A percentile compares a stretch with the other conserved stretches of the same genome.
Conservation (phyloP, 305 asterid species). For the Caryopteris hybrid region DNA sequence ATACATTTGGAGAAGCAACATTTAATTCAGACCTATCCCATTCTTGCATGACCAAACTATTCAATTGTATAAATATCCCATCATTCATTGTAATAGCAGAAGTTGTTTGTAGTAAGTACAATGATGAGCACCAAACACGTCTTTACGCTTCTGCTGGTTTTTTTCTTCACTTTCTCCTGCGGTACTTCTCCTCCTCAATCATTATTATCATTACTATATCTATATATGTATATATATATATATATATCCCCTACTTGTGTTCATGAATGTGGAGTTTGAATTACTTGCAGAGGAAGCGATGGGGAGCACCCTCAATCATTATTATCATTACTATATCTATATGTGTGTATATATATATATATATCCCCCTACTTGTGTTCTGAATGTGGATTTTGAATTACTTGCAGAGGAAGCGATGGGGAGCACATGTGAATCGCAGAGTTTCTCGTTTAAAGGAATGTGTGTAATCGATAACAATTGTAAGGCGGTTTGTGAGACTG, state of each 20-base stretch:
- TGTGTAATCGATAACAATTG: constrained; percentile 31
- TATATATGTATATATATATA: too few relatives aligned
- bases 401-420: constrained; percentile 8
- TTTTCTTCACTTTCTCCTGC: neutral
- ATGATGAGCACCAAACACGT: neutral
- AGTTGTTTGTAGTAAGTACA: neutral
- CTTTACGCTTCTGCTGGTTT: neutral
- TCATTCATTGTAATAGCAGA: neutral
- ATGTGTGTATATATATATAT: too few relatives aligned
- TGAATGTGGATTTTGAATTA: too few relatives aligned
- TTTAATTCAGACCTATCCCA: neutral
- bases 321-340: too few relatives aligned
- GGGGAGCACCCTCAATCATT: too few relatives aligned
- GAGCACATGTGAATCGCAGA: constrained; percentile 29
- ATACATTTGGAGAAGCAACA: neutral
- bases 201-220: too few relatives aligned
- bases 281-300: constrained; percentile 3
- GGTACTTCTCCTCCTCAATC: neutral
- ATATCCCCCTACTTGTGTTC: too few relatives aligned
- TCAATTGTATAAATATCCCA: neutral
- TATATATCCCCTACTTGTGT: too few relatives aligned
- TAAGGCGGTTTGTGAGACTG: constrained; percentile 31
- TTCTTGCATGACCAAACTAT: neutral
- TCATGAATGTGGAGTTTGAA: too few relatives aligned
- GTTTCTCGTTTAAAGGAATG: constrained; percentile 27